Base-by-base conservation (phyloP, 1,139 yeast species). In the Oligophagozyma castellii region DNA sequence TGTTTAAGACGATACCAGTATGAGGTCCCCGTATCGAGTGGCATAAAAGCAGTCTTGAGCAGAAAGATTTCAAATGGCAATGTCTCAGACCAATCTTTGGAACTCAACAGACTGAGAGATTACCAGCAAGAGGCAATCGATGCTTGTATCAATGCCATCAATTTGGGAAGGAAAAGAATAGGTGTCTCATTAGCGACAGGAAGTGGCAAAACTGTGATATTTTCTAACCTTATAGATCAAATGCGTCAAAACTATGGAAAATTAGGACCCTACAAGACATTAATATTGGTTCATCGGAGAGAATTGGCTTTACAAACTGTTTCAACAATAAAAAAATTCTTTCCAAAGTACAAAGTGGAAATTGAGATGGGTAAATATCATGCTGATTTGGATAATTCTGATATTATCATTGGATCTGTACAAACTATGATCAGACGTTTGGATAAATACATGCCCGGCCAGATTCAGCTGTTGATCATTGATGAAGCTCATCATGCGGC, bases 401-500 rank as follows among this genome's bases (percentile, higher is more conserved):
- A 81, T 43, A 72, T 86, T 5, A 60, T 81, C 0, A 71, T 86
- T 7, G 94, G 81, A 0, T 78, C 93, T 0, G 79, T 83, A 0
- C 83, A 73, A 13, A 69, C 93, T 0, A 47, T 86, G 25, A 55
- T 61, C 1, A 55, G 75, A 24, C 56, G 95, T 27, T 51, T 81
- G 12, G 53, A 55, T 2, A 55, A 61, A 30, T 79, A 75, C 42
- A 51, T 70, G 30, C 76, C 84, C 0, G 32, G 33, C 1, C 67
- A 70, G 12, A 37, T 51, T 8, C 78, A 81, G 44, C 61, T 84
- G 19, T 69, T 89, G 14, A 73, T 86, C 14, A 62, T 86, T 2
- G 98, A 86, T 52, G 98, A 86, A 49, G 93, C 95, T 28, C 98
- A 86, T 45, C 96, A 86, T 55, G 77, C 94, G 0, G 78, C 81